These are phyloP conservation scores for Penicillium brevicompactum DNA, from an alignment of 2,329 filamentous ascomycete species.

Conservation along the genomic window DNA sequence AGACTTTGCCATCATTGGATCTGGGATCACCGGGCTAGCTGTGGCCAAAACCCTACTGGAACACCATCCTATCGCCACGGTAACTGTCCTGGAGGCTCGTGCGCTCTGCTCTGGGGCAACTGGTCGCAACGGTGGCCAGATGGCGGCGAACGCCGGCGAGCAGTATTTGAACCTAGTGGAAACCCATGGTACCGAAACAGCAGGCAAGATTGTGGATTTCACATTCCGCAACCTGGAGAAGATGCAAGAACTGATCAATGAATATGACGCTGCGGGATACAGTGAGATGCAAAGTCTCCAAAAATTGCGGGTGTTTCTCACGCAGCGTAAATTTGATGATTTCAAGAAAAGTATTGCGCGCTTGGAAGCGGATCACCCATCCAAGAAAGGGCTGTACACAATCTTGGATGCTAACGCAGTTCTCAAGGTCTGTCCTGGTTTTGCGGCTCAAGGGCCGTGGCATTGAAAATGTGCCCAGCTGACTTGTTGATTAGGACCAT, in stretches of 20 bases:
- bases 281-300: slow-evolving; percentile 26
- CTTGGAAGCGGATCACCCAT: slow-evolving; percentile 26
- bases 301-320: slow-evolving; percentile 30
- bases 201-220: slow-evolving; percentile 41
- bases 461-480: background rate
- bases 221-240: slow-evolving; percentile 40
- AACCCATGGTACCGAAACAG: slow-evolving; percentile 30
- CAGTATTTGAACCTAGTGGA: slow-evolving; percentile 26
- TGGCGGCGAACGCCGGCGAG: slow-evolving; percentile 30
- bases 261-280: slow-evolving; percentile 31
- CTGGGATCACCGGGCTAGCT: slow-evolving; percentile 39
- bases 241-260: slow-evolving; percentile 39
- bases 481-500: slow-evolving; percentile 14
- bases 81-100: slow-evolving; percentile 40
- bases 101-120: slow-evolving; percentile 40
- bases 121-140: slow-evolving; percentile 41
- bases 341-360: slow-evolving; percentile 23
- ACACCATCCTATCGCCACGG: slow-evolving; percentile 23
- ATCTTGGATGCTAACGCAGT: slow-evolving; percentile 20
- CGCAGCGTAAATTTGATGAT: slow-evolving; percentile 18
- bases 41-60: slow-evolving; percentile 36
- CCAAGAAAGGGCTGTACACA: slow-evolving; percentile 27
- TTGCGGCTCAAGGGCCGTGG: background rate
- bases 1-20: slow-evolving; percentile 39
- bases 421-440: slow-evolving; percentile 7